phyloP scores from a whole-genome alignment of 805 yeast species.

The Zygotorulaspora danielsina region DNA sequence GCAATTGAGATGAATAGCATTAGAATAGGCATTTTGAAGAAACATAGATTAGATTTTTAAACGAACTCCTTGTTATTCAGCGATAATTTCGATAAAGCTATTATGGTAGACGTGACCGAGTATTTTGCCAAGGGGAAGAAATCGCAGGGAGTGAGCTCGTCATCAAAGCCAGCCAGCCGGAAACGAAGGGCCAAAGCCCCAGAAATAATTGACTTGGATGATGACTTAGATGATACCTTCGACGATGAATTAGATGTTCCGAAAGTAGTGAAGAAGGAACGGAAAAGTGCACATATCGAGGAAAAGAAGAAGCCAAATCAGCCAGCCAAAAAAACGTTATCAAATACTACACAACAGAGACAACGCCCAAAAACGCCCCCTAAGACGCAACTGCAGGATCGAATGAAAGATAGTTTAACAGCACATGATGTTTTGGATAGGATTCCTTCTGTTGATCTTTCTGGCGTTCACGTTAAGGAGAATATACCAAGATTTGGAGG shows the following conservation, averaged over 20 bases:
- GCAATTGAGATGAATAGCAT: too few species aligned
- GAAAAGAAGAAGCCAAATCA: conserved; percentile 10
- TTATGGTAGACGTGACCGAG: conserved; percentile 40
- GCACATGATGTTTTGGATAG: conserved; percentile 41
- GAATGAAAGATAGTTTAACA: conserved; percentile 6
- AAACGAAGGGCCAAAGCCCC: conserved; percentile 6
- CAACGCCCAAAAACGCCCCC: background rate
- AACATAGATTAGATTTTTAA: too few species aligned
- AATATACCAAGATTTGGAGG: conserved; percentile 46
- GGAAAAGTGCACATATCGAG: conserved; percentile 4
- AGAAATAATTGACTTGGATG: conserved; percentile 32
- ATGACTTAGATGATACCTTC: conserved; percentile 27
- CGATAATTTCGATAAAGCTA: too few species aligned
- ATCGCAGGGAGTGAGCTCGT: conserved; percentile 2
- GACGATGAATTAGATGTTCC: conserved; percentile 12
- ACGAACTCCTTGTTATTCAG: too few species aligned
- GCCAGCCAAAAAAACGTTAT: background rate
- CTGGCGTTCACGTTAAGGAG: conserved; percentile 45
- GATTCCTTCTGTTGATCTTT: conserved; percentile 72
- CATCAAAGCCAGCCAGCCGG: conserved; percentile 10
- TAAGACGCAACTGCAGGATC: background rate
- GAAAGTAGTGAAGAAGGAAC: background rate
- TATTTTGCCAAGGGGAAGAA: conserved; percentile 35
- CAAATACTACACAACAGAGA: background rate
- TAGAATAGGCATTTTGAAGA: too few species aligned